Conservation (phyloP, 2,329 filamentous ascomycete genomes). For the Cercospora canescens region DNA sequence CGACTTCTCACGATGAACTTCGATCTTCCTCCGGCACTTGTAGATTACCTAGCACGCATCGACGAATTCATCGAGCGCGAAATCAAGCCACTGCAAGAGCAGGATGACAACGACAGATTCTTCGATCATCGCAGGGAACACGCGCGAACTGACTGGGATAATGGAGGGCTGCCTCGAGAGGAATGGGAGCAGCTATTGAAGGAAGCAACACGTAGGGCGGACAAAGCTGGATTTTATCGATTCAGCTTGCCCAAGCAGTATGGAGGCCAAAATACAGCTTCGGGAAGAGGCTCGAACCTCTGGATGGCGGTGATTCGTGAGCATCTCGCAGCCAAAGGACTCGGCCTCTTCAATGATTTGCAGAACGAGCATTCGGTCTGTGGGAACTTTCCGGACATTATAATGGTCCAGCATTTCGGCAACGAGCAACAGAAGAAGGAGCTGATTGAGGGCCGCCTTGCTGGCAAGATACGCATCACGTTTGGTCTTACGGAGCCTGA, state of each 20-base stretch:
- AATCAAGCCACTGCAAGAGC: constrained; percentile 57
- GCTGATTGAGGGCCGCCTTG: constrained; percentile 55
- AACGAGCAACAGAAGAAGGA: constrained; percentile 54
- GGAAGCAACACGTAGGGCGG: constrained; percentile 53
- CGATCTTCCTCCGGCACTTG: constrained; percentile 54
- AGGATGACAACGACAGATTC: constrained; percentile 62
- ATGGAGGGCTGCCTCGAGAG: constrained; percentile 55
- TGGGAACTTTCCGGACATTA: constrained; percentile 62
- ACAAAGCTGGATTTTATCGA: constrained; percentile 61
- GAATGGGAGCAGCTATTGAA: constrained; percentile 60
- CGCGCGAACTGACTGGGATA: constrained; percentile 62
- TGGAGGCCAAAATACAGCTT: constrained; percentile 51
- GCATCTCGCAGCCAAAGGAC: constrained; percentile 59
- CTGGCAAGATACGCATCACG: constrained; percentile 57
- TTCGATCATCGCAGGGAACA: constrained; percentile 66
- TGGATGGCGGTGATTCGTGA: constrained; percentile 65
- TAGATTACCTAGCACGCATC: constrained; percentile 50
- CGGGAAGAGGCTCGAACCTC: constrained; percentile 53
- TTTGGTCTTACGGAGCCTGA: constrained; percentile 64
- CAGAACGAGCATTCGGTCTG: constrained; percentile 65
- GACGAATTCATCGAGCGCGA: constrained; percentile 58
- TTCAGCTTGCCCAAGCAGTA: constrained; percentile 59
- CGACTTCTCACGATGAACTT: constrained; percentile 51
- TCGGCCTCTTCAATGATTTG: constrained; percentile 63
- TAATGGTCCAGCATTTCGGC: constrained; percentile 64